These are phyloP conservation scores for Talaromyces atroroseus DNA, from an alignment of 2,329 filamentous ascomycete species.

Conservation along the genomic window DNA sequence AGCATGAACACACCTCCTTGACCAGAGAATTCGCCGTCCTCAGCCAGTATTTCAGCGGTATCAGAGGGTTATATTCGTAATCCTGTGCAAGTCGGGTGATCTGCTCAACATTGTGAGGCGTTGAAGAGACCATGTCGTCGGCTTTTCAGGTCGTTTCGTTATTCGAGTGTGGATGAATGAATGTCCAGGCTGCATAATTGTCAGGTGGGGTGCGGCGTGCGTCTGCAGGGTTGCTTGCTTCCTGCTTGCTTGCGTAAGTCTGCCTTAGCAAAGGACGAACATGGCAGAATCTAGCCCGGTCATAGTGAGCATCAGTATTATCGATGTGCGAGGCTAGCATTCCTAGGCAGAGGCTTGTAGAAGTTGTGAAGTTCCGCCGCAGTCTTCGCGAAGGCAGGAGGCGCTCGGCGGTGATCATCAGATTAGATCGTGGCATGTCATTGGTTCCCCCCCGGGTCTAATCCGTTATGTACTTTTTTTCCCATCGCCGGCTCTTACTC, in stretches of 20 bases:
- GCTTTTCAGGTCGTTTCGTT: not conserved
- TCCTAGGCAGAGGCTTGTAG: too few relatives aligned
- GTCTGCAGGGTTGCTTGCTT: conserved; percentile 9
- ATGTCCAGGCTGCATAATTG: conserved; percentile 3
- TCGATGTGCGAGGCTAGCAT: too few relatives aligned
- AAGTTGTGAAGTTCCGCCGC: too few relatives aligned
- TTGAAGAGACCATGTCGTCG: conserved; percentile 24
- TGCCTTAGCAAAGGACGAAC: not conserved
- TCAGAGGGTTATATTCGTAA: conserved; percentile 73
- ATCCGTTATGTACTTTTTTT: not conserved
- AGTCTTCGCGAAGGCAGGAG: too few relatives aligned
- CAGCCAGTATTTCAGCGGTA: conserved; percentile 75
- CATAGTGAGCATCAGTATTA: not conserved
- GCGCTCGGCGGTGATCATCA: not conserved
- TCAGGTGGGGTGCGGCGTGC: conserved; percentile 9
- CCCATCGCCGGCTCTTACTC: not conserved
- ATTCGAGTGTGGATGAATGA: not conserved
- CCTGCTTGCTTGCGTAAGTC: not conserved
- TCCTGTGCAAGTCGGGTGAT: conserved; percentile 69
- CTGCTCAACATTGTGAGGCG: conserved; percentile 68
- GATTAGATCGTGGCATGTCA: conserved; percentile 3
- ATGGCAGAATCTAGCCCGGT: not conserved
- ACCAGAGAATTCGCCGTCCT: conserved; percentile 72
- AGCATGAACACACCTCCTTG: conserved; percentile 63
- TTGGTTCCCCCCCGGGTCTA: not conserved